Evolutionary conservation across 1,284 basidiomycete species (phyloP).

Genomic region (Inonotus obliquus): DNA sequence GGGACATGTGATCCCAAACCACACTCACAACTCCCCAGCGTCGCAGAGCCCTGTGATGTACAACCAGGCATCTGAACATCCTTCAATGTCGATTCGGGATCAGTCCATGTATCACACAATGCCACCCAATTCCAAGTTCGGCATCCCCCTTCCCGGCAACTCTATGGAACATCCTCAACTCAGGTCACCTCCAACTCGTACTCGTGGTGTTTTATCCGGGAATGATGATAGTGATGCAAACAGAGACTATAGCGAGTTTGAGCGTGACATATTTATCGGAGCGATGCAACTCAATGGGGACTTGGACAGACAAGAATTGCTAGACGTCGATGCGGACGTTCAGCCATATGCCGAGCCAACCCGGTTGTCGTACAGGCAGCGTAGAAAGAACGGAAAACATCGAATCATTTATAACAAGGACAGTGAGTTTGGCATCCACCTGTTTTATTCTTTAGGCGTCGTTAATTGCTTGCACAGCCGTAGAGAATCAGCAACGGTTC

Average conservation of each 20-base stretch:
- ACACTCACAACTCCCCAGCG: neutral
- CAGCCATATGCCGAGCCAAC: slow-evolving; percentile 1
- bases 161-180: too few relatives aligned
- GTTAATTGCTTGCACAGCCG: slow-evolving; percentile 32
- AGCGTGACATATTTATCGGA: slow-evolving; percentile 5
- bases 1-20: neutral
- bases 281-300: slow-evolving; percentile 8
- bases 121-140: neutral
- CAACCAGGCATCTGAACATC: neutral
- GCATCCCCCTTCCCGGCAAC: too few relatives aligned
- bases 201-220: too few relatives aligned
- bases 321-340: slow-evolving; percentile 7
- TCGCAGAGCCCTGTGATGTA: neutral
- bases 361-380: slow-evolving; percentile 5
- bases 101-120: neutral
- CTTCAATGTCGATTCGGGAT: neutral
- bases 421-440: slow-evolving; percentile 3
- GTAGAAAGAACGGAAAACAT: slow-evolving; percentile 11
- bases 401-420: slow-evolving; percentile 13
- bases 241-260: neutral
- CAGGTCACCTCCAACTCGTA: too few relatives aligned
- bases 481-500: slow-evolving; percentile 55
- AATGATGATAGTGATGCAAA: neutral
- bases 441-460: neutral
- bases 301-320: neutral